Evolutionary conservation across 2,329 filamentous ascomycete genomes (phyloP), one percentile per base, ranked within the genome.

Genomic region (Fusarium tjaetaba): DNA sequence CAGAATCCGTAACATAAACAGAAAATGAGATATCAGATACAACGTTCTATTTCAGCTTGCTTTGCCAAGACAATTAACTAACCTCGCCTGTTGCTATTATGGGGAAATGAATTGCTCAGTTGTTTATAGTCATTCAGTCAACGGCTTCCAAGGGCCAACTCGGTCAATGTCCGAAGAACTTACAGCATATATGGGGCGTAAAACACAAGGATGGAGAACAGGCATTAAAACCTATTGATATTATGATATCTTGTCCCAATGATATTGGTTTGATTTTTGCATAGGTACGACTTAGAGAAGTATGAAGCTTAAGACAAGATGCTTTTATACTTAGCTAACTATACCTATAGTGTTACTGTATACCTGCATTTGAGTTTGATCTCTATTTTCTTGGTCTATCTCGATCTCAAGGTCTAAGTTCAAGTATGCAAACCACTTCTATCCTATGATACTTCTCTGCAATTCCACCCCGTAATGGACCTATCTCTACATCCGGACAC

Each of bases 401-500:
- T 16, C 7, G 7, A 34, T 16, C 4, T 34, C 2, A 16, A n/a
- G 7, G 45, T 30, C 15, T 0, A 32, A 18, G 20, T 11, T 32
- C 11, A n/a, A 18, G 22, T 9, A 3, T 49, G 28, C 5, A 16
- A 18, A 49, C 13, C 7, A 13, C 10, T 16, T 16, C 32, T 34
- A 15, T 28, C 14, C 8, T 5, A 15, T 15, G 14, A 34, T 15
- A 34, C 32, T 34, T 30, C 28, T 30, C 28, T 30, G 28, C 3
- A 30, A 30, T 30, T 30, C 10, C 11, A 30, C 28, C 28, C 28
- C 28, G 28, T 11, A 10, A 30, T 30, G 3, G 28, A 30, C 11
- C 16, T 24, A 14, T 14, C 4, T 24, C 8, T 20, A 0, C 4
- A 34, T 11, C 5, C 2, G 15, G 4, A 24, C 5, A 14, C 15